Conservation (phyloP, 208 protist genomes). For the Crithidia mellificae region DNA sequence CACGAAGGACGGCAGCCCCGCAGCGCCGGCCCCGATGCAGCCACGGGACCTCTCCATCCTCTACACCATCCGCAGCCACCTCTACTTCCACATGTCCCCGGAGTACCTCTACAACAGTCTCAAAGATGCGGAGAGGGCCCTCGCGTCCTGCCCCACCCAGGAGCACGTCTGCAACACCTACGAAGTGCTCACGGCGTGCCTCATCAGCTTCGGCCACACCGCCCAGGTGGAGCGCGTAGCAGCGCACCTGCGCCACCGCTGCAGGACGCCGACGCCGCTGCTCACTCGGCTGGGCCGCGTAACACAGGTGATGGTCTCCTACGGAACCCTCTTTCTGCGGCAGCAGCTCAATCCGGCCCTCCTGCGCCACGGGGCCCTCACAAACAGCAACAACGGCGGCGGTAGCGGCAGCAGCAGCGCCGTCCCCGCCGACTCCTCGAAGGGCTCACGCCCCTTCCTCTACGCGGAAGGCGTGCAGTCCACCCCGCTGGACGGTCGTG, state of each 20-base stretch:
- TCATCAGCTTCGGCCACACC: constrained; percentile 34
- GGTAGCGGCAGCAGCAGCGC: background rate
- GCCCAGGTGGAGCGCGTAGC: constrained; percentile 24
- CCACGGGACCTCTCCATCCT: constrained; percentile 33
- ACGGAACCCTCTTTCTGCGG: constrained; percentile 23
- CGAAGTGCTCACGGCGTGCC: constrained; percentile 26
- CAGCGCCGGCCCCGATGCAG: background rate
- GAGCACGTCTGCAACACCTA: constrained; percentile 30
- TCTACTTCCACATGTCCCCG: constrained; percentile 27
- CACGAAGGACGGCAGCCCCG: background rate
- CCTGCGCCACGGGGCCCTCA: background rate
- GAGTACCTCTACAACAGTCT: constrained; percentile 28
- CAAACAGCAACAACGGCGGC: too few species aligned
- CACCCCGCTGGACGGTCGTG: constrained; percentile 6
- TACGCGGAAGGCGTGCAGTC: background rate
- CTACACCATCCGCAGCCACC: constrained; percentile 34
- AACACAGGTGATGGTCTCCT: constrained; percentile 38
- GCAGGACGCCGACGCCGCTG: constrained; percentile 21
- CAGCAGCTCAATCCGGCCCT: constrained; percentile 23
- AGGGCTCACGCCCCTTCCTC: background rate
- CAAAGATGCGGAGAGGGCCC: constrained; percentile 23
- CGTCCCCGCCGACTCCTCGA: background rate
- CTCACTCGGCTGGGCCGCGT: constrained; percentile 26
- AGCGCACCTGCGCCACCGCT: constrained; percentile 27
- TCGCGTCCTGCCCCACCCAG: constrained; percentile 20